Base-by-base conservation (phyloP, 257 asterid species). In the Lantana camara region DNA sequence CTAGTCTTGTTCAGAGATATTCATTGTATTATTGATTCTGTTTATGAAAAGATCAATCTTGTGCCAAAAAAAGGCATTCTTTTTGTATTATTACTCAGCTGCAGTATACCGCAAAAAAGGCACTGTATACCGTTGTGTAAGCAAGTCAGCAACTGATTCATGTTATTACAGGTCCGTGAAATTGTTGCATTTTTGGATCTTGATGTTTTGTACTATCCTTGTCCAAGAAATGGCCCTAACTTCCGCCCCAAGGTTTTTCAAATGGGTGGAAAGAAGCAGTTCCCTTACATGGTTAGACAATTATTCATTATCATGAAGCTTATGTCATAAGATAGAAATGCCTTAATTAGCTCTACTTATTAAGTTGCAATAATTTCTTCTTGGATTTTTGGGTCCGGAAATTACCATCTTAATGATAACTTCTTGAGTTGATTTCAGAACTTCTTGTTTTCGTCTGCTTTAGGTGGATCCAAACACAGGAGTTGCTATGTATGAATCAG, bases 401-500 rank as follows among this genome's bases (percentile, higher is more conserved):
- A 42, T 19, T 44, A 30, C 4, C 23, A 52, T 35, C 10, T 44
- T 7, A 15, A 23, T 48, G 50, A 7, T 42, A 14, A 52, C 46
- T 29, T 44, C 57, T 44, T 5, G 1, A 16, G 41, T 5, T 19
- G 77, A 64, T 53, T 38, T 40, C 62, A 6, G 54, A 44, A 10
- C 54, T 59, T 47, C 68, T 63, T 52, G 42, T 47, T 14, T 61
- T 63, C 38, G 69, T 57, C 19, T 69, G 40, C 58, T 78, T 76
- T 83, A 90, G 99, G 97, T 90, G 73, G 99, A 93, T 75, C 99
- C 97, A 60, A 93, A 93, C 79, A 84, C 97, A 37, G 99, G 97
- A 64, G 88, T 84, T 64, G 73, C 95, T 30, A 90, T 85, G 97
- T 90, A 90, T 45, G 99, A 93, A 78, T 93, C 98, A 46, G 98